These are phyloP conservation scores for Candida endomychidarum DNA, from an alignment of 805 yeast genomes.

Conservation along the genomic window DNA sequence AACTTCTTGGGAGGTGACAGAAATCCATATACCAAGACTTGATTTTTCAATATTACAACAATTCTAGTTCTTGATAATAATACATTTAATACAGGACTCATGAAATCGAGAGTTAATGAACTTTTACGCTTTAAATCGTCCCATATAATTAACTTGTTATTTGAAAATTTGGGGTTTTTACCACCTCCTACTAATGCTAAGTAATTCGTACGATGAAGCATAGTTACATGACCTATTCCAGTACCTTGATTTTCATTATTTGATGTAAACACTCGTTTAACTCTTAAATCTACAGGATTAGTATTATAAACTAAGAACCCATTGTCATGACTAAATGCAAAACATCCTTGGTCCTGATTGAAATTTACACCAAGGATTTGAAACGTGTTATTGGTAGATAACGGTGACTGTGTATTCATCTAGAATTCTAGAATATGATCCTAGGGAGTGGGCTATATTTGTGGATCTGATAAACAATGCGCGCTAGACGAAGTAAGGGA, in stretches of 20 bases:
- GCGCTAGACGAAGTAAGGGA: background rate
- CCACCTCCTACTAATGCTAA: slow-evolving; percentile 92
- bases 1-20: slow-evolving; percentile 73
- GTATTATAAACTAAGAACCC: slow-evolving; percentile 87
- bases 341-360: slow-evolving; percentile 90
- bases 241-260: slow-evolving; percentile 22
- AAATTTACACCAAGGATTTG: slow-evolving; percentile 56
- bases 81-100: slow-evolving; percentile 72
- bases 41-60: slow-evolving; percentile 66
- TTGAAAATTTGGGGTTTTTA: slow-evolving; percentile 69
- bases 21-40: slow-evolving; percentile 75
- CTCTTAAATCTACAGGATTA: slow-evolving; percentile 80
- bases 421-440: background rate
- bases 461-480: slow-evolving; percentile 1
- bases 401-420: slow-evolving; percentile 23
- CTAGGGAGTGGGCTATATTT: background rate
- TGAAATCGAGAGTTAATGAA: slow-evolving; percentile 71
- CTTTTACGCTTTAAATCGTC: slow-evolving; percentile 81
- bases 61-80: slow-evolving; percentile 73
- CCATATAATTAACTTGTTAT: slow-evolving; percentile 84
- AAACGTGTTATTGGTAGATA: slow-evolving; percentile 16
- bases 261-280: slow-evolving; percentile 49
- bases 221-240: slow-evolving; percentile 75
- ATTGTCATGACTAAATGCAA: slow-evolving; percentile 74
- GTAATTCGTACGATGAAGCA: slow-evolving; percentile 90